These are phyloP conservation scores for Isochrysis galbana DNA, from an alignment of 78 protist species.

Conservation along the genomic window DNA sequence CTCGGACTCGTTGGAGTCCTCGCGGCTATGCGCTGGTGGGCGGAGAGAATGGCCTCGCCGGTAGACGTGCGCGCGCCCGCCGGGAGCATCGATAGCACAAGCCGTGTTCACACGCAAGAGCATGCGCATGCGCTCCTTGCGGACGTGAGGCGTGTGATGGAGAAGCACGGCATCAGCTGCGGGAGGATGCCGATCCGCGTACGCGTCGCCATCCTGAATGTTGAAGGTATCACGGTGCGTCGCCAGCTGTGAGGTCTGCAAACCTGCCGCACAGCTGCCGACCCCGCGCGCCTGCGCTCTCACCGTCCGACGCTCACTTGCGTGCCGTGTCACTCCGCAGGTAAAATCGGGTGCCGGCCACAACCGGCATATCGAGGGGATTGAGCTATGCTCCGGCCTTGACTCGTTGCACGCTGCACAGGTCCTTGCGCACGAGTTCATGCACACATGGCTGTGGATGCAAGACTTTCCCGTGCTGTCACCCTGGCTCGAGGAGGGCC, in stretches of 20 bases:
- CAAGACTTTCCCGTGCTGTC: background rate
- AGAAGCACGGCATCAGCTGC: background rate
- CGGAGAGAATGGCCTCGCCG: no score
- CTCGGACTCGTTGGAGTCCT: background rate
- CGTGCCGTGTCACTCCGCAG: no score
- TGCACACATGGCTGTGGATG: background rate
- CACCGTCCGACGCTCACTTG: no score
- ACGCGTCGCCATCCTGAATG: background rate
- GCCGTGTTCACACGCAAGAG: background rate
- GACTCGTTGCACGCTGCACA: background rate
- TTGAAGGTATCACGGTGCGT: background rate
- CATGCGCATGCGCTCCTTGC: background rate
- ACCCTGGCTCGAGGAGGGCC: background rate
- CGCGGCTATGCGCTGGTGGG: background rate
- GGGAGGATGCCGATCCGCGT: background rate
- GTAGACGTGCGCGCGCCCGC: background rate
- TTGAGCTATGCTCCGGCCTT: background rate
- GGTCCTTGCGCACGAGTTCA: background rate
- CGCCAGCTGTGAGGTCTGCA: background rate
- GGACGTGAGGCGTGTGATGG: background rate
- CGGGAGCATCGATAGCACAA: background rate
- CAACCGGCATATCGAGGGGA: background rate
- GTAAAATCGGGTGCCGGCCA: no score
- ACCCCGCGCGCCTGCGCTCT: no score
- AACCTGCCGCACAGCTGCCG: background rate